These are phyloP conservation scores for Lathyrus aphaca DNA, from an alignment of 306 rosid species.

Conservation along the genomic window DNA sequence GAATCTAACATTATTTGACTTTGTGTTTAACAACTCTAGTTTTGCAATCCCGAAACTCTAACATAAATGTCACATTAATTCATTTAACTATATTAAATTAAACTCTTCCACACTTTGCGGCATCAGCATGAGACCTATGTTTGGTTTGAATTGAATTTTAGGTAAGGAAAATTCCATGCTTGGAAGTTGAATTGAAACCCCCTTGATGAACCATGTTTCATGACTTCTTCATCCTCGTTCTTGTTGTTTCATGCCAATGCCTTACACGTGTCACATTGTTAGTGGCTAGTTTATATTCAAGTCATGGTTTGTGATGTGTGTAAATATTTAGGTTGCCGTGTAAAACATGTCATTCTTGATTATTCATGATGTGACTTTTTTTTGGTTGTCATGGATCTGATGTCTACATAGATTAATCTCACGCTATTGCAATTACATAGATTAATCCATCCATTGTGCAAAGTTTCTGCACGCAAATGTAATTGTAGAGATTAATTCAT, in stretches of 20 bases:
- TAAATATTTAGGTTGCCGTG: slow-evolving; percentile 42
- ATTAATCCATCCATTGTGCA: too few relatives aligned
- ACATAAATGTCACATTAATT: slow-evolving; percentile 7
- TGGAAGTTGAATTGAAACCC: too few relatives aligned
- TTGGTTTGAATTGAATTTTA: slow-evolving; percentile 32
- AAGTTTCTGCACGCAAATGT: too few relatives aligned
- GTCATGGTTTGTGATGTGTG: slow-evolving; percentile 19
- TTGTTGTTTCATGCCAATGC: slow-evolving; percentile 17
- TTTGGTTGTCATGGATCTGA: not conserved
- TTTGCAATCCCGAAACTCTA: slow-evolving; percentile 53
- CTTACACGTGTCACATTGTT: slow-evolving; percentile 38
- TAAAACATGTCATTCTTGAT: slow-evolving; percentile 39
- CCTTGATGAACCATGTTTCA: slow-evolving; percentile 15
- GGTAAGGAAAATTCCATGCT: slow-evolving; percentile 12
- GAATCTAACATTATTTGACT: slow-evolving; percentile 49
- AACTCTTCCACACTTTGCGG: slow-evolving; percentile 49
- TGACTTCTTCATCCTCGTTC: not conserved
- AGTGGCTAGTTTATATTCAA: not conserved
- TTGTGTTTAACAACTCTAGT: slow-evolving; percentile 44
- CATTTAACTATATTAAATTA: slow-evolving; percentile 34
- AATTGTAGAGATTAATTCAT: too few relatives aligned
- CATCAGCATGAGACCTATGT: slow-evolving; percentile 47
- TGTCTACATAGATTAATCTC: too few relatives aligned
- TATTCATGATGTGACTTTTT: slow-evolving; percentile 42
- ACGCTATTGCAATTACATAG: too few relatives aligned